phyloP scores from a whole-genome alignment of 2,329 filamentous ascomycete species.

The Talaromyces sp. region DNA sequence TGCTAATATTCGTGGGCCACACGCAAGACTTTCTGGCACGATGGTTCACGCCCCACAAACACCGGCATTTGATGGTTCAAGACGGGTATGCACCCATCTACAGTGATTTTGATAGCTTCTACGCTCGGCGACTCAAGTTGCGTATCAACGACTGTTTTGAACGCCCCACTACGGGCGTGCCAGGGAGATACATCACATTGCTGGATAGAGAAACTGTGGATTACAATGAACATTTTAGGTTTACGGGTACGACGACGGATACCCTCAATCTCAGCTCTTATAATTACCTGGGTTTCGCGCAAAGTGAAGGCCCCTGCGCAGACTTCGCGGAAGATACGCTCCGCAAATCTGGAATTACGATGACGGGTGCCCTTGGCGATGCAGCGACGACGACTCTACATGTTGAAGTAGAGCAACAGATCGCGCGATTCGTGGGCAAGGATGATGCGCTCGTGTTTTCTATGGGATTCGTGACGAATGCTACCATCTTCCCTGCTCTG shows the following conservation, averaged over 20 bases:
- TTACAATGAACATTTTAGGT: constrained; percentile 73
- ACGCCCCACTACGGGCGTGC: constrained; percentile 82
- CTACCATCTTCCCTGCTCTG: constrained; percentile 85
- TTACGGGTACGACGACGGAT: constrained; percentile 81
- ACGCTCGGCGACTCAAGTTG: constrained; percentile 82
- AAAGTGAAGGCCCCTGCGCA: constrained; percentile 90
- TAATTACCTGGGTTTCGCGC: constrained; percentile 95
- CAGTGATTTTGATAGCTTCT: constrained; percentile 97
- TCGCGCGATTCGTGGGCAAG: constrained; percentile 88
- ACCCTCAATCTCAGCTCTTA: constrained; percentile 97
- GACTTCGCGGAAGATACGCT: constrained; percentile 82
- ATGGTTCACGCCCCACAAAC: constrained; percentile 77
- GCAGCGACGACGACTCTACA: constrained; percentile 79
- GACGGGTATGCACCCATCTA: constrained; percentile 92
- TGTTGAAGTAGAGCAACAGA: constrained; percentile 77
- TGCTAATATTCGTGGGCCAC: constrained; percentile 89
- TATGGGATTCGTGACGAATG: constrained; percentile 95
- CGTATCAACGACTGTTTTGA: constrained; percentile 94
- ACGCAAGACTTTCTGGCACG: constrained; percentile 93
- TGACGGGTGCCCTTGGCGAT: constrained; percentile 73
- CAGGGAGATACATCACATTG: constrained; percentile 83
- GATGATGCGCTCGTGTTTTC: constrained; percentile 90
- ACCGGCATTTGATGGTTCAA: constrained; percentile 70
- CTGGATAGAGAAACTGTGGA: constrained; percentile 84
- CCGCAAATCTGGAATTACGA: constrained; percentile 75